Evolutionary conservation across 768 basidiomycete genomes (phyloP).

Genomic region (Amanita polypyramis): DNA sequence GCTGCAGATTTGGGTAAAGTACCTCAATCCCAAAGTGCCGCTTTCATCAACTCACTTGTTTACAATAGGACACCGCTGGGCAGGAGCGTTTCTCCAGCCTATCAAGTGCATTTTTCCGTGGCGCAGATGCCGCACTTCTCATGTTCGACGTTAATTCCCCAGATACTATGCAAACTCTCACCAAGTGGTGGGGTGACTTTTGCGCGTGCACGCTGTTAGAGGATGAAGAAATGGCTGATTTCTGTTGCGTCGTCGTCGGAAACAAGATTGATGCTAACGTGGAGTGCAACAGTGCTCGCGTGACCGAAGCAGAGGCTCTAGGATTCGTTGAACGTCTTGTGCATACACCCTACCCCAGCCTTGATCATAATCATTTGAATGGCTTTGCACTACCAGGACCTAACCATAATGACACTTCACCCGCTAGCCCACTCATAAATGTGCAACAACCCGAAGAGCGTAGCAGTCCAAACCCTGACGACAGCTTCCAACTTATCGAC

Average conservation of each 20-base stretch:
- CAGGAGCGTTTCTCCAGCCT: constrained; percentile 83
- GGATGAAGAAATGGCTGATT: constrained; percentile 51
- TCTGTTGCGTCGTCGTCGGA: constrained; percentile 68
- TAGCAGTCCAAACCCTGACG: neutral
- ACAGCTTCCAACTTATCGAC: neutral
- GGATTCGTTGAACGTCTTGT: constrained; percentile 34
- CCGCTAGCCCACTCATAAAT: neutral
- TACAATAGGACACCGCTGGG: constrained; percentile 66
- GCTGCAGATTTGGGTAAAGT: constrained; percentile 51
- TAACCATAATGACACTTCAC: too few species aligned
- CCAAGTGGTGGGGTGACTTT: constrained; percentile 78
- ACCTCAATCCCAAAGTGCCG: neutral
- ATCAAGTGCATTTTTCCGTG: constrained; percentile 76
- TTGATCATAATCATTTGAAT: too few species aligned
- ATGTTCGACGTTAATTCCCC: constrained; percentile 73
- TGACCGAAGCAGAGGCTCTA: constrained; percentile 30
- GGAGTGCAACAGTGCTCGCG: constrained; percentile 10
- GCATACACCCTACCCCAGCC: neutral
- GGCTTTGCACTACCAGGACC: too few species aligned
- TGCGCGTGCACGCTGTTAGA: constrained; percentile 50
- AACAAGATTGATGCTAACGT: constrained; percentile 62
- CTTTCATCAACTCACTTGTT: neutral
- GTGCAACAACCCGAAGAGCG: neutral
- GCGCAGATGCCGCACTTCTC: constrained; percentile 72
- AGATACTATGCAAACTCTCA: constrained; percentile 45